Base-by-base conservation (phyloP, 2,329 filamentous ascomycete genomes). In the Cladosporium phlei region DNA sequence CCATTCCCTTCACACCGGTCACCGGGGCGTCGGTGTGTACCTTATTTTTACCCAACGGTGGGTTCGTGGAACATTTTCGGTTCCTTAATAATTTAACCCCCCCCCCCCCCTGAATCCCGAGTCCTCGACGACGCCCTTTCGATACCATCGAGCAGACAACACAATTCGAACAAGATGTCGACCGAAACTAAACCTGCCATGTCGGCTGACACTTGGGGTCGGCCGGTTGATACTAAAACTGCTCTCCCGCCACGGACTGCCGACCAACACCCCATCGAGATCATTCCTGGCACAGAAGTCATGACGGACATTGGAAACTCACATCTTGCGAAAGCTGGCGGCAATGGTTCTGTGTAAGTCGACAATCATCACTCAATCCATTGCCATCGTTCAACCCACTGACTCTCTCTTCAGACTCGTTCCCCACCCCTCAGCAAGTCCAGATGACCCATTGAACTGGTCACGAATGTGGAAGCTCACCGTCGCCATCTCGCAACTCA, bases 401-500 rank as follows among this genome's bases (percentile, higher is more conserved):
- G 9, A 45, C n/a, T 2, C 5, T 2, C 2, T 3, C 7, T 21
- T 9, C 22, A 61, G 59, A 7, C 53, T 61, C 5, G 53, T 61
- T 5, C 59, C 58, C 5, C 58, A 59, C 12, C 58, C 58, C 7
- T 55, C 56, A 3, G 53, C 54, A n/a, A 47, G 52, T 33, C 51
- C 50, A 4, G 32, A 46, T 7, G 59, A 61, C 37, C 59, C 59
- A 17, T 38, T 62, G 22, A 63, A 61, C 27, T 63, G 59, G 60
- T 50, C 47, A 10, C 48, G 48, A 14, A 35, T 48, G 12, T 61
- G 59, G 58, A 60, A 61, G 34, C 42, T 68, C 27, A 60, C 59
- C 39, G 63, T 61, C 5, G 64, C 68, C 39, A 52, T 58, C n/a
- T 65, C 64, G 12, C 66, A 69, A 46, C 60, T 66, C 46, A 55